Conservation (phyloP, 176 grass and related monocot species). For the Carex scoparia region DNA sequence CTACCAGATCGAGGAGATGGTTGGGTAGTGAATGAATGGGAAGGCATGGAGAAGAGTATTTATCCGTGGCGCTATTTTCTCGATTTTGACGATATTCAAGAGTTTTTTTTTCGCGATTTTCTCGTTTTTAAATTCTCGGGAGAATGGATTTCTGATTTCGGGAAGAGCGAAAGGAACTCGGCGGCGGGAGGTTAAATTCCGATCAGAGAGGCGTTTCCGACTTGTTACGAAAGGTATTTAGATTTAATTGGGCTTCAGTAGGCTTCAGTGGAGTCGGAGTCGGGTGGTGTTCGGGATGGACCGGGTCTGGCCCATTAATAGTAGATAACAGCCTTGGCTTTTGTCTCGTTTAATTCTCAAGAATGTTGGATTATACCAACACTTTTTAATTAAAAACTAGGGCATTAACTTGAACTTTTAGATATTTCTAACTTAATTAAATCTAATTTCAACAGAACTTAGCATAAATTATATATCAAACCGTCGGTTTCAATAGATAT, state of each 20-base stretch:
- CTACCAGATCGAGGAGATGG: background rate
- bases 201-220: background rate
- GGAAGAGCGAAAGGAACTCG: background rate
- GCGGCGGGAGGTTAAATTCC: background rate
- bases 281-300: background rate
- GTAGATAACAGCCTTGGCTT: too few species aligned
- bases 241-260: background rate
- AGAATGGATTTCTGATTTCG: background rate
- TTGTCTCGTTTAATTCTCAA: too few species aligned
- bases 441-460: too few species aligned
- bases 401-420: too few species aligned
- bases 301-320: too few species aligned
- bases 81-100: background rate
- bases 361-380: too few species aligned
- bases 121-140: background rate
- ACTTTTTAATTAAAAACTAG: too few species aligned
- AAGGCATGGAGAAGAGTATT: conserved; percentile 2
- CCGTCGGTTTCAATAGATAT: too few species aligned
- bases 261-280: background rate
- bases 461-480: too few species aligned
- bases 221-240: background rate
- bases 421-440: too few species aligned
- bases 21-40: background rate
- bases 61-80: background rate
- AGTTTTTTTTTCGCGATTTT: background rate